Conservation (phyloP, 176 grass and related monocot genomes). For the maize (Zea mays) region DNA sequence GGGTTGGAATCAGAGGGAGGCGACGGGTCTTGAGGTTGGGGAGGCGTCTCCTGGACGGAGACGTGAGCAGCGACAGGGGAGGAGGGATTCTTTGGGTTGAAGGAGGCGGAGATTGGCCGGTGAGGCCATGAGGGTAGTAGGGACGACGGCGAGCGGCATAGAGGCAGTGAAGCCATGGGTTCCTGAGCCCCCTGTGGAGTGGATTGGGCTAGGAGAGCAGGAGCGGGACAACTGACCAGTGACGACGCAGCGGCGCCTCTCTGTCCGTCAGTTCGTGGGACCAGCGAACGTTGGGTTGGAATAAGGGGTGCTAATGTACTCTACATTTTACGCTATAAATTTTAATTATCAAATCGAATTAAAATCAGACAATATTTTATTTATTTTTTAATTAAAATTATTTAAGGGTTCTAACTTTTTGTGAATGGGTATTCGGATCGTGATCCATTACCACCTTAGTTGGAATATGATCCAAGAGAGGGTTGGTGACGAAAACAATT, state of each 20-base stretch:
- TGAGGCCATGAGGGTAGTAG: conserved; percentile 44
- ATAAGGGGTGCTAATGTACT: too few relatives aligned
- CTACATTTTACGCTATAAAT: too few relatives aligned
- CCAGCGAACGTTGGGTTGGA: neutral
- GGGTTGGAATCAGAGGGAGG: conserved; percentile 25
- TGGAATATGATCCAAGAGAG: too few relatives aligned
- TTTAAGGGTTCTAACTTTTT: too few relatives aligned
- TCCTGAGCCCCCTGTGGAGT: conserved; percentile 32
- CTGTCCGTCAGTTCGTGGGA: conserved; percentile 19
- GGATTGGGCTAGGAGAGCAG: conserved; percentile 35
- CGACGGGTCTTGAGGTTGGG: conserved; percentile 28
- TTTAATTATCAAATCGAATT: too few relatives aligned
- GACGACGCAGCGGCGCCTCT: conserved; percentile 2
- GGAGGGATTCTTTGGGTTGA: conserved; percentile 31
- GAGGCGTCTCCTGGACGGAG: conserved; percentile 58
- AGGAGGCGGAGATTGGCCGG: conserved; percentile 43
- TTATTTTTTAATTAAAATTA: too few relatives aligned
- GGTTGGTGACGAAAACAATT: too few relatives aligned
- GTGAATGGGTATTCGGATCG: too few relatives aligned
- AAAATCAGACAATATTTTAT: too few relatives aligned
- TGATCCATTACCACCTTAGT: too few relatives aligned
- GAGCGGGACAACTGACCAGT: neutral
- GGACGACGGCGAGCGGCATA: conserved; percentile 46
- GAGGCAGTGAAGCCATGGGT: conserved; percentile 44
- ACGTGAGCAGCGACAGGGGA: conserved; percentile 33